Evolutionary conservation across 441 rosid genomes (phyloP).

Genomic region (Syzygium malaccense): DNA sequence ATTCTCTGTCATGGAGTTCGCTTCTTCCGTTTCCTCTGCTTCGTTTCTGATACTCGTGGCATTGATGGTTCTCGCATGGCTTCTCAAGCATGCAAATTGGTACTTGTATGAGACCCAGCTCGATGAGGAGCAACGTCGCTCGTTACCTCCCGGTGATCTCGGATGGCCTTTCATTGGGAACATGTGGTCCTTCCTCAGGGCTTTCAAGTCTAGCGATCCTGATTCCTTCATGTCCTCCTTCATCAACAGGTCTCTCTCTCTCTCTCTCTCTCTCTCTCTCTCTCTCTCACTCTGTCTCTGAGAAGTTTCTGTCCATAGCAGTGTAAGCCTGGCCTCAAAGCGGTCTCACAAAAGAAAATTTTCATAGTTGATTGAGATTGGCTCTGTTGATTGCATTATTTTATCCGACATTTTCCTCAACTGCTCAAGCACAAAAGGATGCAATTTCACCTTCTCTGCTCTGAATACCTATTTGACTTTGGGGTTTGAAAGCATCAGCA

Average conservation of each 20-base stretch:
- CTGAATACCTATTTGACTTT: background rate
- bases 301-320: too few relatives aligned
- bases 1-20: background rate
- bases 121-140: constrained; percentile 26
- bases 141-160: constrained; percentile 74
- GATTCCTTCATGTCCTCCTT: constrained; percentile 45
- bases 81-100: constrained; percentile 30
- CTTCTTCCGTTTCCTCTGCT: background rate
- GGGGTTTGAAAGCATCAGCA: background rate
- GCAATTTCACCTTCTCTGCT: background rate
- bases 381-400: background rate
- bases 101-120: constrained; percentile 48
- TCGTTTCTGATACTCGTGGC: background rate
- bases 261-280: background rate
- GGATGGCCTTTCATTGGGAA: constrained; percentile 83
- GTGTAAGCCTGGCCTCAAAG: background rate
- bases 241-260: constrained; percentile 27
- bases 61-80: constrained; percentile 25
- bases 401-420: background rate
- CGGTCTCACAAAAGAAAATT: background rate
- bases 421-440: background rate
- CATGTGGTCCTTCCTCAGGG: constrained; percentile 72
- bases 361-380: background rate
- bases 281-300: too few relatives aligned
- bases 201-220: constrained; percentile 58